Evolutionary conservation across 176 grass and related monocot species (phyloP), one percentile per base, ranked within the genome.

Genomic region (Triticum dicoccoides): DNA sequence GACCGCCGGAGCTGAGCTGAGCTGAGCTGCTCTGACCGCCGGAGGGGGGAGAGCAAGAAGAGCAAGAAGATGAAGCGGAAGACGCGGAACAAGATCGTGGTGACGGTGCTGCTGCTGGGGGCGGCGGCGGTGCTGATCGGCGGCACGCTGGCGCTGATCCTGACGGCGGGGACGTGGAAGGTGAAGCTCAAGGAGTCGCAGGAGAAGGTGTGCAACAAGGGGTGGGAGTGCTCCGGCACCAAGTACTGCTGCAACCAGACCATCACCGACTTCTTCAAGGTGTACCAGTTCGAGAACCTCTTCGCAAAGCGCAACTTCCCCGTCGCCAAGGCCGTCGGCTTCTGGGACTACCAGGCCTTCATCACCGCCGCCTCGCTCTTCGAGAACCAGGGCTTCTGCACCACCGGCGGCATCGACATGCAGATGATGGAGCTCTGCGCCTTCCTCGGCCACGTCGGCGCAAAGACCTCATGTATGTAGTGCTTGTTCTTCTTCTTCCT

Each of bases 321-420:
- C 24, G 25, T 89, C 56, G 86, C 96, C 35, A 89, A 95, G 73
- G 93, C 93, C 61, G 89, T 89, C 8, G 93, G 93, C 0, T 98
- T 94, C 96, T 95, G 93, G 96, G 93, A 98, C n/a, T 98, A 98
- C 93, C 93, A 95, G 69, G 65, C 93, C 75, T 98, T 98, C 91
- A 98, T 98, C 88, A 69, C 11, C 47, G 96, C 96, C 59, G 89
- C 96, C 27, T 65, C 96, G 0, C 12, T 85, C 11, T 98, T 86
- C 82, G 89, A 98, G 88, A 85, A 86, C 0, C 93, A 94, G 79
- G 96, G 96, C 3, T 98, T 98, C 86, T 92, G 93, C 84, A 98
- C 96, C 90, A 95, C 91, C 30, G 96, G 96, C 49, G 93, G 91
- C 25, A 94, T 92, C 78, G n/a, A 88, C 58, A 98, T 90, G 87